Evolutionary conservation across 2,329 filamentous ascomycete genomes (phyloP).

Genomic region (Fusarium camptoceras): DNA sequence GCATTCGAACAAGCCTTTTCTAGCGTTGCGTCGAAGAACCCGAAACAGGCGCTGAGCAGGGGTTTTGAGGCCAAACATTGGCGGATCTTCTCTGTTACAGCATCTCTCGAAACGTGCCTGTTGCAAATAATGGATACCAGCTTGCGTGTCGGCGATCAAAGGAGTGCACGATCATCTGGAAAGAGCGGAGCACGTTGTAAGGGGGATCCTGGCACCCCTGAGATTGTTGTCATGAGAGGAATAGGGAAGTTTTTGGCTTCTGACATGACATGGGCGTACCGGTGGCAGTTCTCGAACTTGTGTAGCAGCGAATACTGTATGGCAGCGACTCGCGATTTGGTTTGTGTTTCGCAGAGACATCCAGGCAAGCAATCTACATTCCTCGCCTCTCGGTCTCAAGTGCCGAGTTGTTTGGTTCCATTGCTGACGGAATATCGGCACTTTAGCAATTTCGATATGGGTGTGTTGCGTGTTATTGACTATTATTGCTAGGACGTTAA

Average conservation of each 20-base stretch:
- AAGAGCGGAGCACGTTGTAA: constrained; percentile 11
- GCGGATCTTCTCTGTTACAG: constrained; percentile 32
- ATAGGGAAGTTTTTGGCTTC: constrained; percentile 18
- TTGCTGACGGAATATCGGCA: constrained; percentile 1
- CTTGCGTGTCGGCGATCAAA: constrained; percentile 31
- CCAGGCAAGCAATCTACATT: constrained; percentile 2
- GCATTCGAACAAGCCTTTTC: constrained; percentile 39
- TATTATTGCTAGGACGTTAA: not conserved
- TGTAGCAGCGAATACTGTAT: constrained; percentile 10
- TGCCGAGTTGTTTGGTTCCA: constrained; percentile 10
- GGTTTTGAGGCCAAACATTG: constrained; percentile 16
- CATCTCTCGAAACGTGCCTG: constrained; percentile 17
- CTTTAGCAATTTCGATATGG: not conserved
- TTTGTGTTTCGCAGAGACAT: constrained; percentile 29
- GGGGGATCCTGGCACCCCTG: constrained; percentile 29
- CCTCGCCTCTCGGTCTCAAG: constrained; percentile 3
- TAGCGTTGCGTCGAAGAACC: constrained; percentile 29
- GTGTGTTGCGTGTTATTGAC: not conserved
- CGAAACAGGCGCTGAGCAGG: constrained; percentile 30
- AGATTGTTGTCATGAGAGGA: constrained; percentile 15
- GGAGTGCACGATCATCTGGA: constrained; percentile 2
- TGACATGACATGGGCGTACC: not conserved
- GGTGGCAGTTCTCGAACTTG: constrained; percentile 4
- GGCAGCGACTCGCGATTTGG: constrained; percentile 1
- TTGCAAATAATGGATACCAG: constrained; percentile 33